Percentiles rank a stretch among this genome's conserved stretches.
phyloP scores from a whole-genome alignment of 139 green algal species.

The Auxenochlorella pyrenoidosa region DNA sequence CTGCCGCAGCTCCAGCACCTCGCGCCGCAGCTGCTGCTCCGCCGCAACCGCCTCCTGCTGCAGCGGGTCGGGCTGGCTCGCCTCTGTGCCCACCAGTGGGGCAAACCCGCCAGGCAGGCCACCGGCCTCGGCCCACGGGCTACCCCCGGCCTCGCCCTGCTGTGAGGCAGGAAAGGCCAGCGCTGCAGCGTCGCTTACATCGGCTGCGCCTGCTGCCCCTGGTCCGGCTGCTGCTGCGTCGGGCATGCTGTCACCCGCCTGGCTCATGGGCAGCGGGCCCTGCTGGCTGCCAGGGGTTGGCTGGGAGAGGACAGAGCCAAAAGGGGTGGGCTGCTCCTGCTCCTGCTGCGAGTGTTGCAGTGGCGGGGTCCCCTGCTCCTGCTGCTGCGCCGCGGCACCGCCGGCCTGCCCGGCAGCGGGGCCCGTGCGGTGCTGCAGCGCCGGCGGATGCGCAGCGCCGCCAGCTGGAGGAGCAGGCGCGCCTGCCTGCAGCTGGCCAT shows the following conservation, averaged over 20 bases:
- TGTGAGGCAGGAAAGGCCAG: neutral
- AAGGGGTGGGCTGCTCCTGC: neutral
- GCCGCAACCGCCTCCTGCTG: neutral
- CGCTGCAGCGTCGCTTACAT: neutral
- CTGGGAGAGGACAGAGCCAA: neutral
- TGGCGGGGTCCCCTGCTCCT: neutral
- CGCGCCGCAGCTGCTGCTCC: conserved; percentile 10
- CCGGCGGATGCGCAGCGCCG: neutral
- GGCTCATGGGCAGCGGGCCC: conserved; percentile 6
- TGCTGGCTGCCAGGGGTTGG: neutral
- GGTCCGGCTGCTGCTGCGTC: neutral
- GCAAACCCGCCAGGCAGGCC: neutral
- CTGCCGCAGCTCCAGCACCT: conserved; percentile 5
- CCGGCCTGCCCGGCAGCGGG: neutral
- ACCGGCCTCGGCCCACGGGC: neutral
- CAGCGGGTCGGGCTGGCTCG: conserved; percentile 29
- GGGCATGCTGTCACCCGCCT: conserved; percentile 20
- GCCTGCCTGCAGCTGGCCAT: neutral
- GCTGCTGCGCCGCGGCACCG: neutral
- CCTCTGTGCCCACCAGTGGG: conserved; percentile 6
- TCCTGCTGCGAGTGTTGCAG: neutral
- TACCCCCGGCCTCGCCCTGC: neutral
- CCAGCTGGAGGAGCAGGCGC: neutral
- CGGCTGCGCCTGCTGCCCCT: neutral
- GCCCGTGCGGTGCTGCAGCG: neutral